phyloP scores from a whole-genome alignment of 176 grass and related monocot genomes.

The Hordeum marinum region DNA sequence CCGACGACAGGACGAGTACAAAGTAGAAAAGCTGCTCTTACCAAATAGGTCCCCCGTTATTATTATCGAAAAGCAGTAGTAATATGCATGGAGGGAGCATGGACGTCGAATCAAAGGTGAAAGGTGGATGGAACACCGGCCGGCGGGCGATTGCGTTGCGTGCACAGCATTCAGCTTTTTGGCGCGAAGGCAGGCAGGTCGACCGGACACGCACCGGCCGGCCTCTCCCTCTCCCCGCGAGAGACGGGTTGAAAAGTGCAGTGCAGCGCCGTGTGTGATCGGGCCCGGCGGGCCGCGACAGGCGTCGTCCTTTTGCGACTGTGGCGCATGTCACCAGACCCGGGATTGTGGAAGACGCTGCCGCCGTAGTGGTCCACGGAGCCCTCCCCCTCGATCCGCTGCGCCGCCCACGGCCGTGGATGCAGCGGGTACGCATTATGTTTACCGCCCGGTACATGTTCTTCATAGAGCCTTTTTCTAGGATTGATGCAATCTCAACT shows the following conservation, averaged over 20 bases:
- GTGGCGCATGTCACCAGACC: constrained; percentile 61
- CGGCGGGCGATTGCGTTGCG: background rate
- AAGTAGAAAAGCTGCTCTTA: background rate
- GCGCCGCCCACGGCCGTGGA: background rate
- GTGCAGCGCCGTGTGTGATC: constrained; percentile 17
- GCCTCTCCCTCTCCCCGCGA: background rate
- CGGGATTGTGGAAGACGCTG: constrained; percentile 27
- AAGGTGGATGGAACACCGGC: background rate
- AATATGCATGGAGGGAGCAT: background rate
- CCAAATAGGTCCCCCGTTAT: background rate
- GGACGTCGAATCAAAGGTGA: background rate
- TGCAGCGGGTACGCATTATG: background rate
- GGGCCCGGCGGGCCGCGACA: constrained; percentile 18
- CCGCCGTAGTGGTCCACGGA: constrained; percentile 5
- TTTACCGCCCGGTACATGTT: background rate
- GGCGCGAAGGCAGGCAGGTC: background rate
- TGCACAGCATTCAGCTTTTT: background rate
- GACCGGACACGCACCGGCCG: background rate
- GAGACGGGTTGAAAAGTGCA: background rate
- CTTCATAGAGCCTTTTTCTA: background rate
- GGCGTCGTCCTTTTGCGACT: constrained; percentile 33
- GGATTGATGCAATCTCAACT: background rate
- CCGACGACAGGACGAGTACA: no score
- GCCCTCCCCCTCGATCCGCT: constrained; percentile 15
- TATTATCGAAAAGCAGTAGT: background rate